Conservation (phyloP, 2,329 filamentous ascomycete genomes). For the Paecilomyces sp. region DNA sequence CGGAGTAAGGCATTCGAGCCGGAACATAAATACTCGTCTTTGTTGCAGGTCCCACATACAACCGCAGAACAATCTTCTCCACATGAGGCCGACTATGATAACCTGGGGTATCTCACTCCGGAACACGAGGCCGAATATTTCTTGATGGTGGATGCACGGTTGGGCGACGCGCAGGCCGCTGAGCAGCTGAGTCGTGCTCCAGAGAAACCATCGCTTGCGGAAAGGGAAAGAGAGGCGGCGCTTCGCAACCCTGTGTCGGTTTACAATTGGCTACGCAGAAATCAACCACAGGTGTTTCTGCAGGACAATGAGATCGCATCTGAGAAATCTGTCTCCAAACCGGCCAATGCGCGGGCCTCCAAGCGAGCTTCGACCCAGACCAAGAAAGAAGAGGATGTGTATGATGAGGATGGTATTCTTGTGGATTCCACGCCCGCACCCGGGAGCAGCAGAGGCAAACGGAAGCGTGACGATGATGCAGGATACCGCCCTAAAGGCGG, state of each 20-base stretch:
- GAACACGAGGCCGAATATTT: conserved; percentile 38
- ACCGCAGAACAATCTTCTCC: conserved; percentile 8
- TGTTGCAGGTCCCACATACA: conserved; percentile 26
- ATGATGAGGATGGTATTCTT: conserved; percentile 37
- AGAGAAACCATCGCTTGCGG: conserved; percentile 37
- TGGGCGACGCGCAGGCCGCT: conserved; percentile 39
- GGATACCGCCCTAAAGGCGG: conserved; percentile 42
- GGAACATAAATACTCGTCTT: conserved; percentile 21
- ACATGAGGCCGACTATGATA: conserved; percentile 11
- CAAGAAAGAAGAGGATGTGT: conserved; percentile 33
- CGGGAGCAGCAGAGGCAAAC: conserved; percentile 31
- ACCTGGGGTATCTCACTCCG: conserved; percentile 37
- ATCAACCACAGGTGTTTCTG: conserved; percentile 77
- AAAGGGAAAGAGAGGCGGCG: conserved; percentile 48
- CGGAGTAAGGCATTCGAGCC: conserved; percentile 33
- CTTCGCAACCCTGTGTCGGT: conserved; percentile 81
- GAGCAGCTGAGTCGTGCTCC: conserved; percentile 42
- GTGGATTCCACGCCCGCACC: conserved; percentile 29
- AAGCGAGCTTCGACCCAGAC: conserved; percentile 31
- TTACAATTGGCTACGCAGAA: conserved; percentile 87
- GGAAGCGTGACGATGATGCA: conserved; percentile 42
- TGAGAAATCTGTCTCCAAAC: conserved; percentile 34
- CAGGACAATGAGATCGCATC: conserved; percentile 58
- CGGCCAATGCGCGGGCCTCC: conserved; percentile 33
- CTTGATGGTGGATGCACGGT: conserved; percentile 33